phyloP scores from a whole-genome alignment of 2,329 filamentous ascomycete species.

The Graphilbum sp. region DNA sequence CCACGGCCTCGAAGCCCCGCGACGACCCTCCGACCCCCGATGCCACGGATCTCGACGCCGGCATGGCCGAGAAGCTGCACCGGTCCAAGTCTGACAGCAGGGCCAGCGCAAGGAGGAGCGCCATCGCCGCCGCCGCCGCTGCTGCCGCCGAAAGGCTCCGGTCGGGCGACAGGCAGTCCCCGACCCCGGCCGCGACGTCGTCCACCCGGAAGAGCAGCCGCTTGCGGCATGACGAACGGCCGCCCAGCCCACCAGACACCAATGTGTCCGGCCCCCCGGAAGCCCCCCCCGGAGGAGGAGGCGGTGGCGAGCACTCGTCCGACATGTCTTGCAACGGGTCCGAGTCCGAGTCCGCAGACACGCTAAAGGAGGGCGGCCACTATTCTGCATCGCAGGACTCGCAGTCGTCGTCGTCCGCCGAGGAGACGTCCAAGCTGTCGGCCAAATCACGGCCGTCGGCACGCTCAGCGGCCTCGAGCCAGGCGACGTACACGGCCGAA shows the following conservation, averaged over 20 bases:
- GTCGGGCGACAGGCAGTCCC: background rate
- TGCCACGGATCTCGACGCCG: constrained; percentile 48
- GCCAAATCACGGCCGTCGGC: constrained; percentile 31
- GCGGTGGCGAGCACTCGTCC: too few relatives aligned
- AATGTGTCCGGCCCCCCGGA: constrained; percentile 33
- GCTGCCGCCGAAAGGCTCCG: background rate
- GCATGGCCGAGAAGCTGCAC: constrained; percentile 15
- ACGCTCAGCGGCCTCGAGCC: constrained; percentile 40
- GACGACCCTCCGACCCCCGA: constrained; percentile 51
- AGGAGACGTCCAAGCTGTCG: constrained; percentile 13
- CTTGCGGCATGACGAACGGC: constrained; percentile 23
- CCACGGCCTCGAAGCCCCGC: constrained; percentile 14
- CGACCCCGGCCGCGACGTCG: constrained; percentile 16
- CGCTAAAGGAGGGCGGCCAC: too few relatives aligned
- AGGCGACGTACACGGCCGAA: constrained; percentile 28
- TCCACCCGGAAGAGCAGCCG: constrained; percentile 22
- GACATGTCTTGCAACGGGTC: too few relatives aligned
- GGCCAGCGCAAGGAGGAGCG: constrained; percentile 6
- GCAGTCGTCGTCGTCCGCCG: constrained; percentile 7
- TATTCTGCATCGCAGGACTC: too few relatives aligned
- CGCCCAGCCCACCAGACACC: constrained; percentile 49
- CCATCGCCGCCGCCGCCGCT: background rate
- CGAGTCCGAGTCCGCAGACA: too few relatives aligned
- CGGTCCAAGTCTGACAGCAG: constrained; percentile 37
- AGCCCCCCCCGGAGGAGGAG: too few relatives aligned